Evolutionary conservation across 768 basidiomycete species (phyloP).

Genomic region (Amanita rimosa): DNA sequence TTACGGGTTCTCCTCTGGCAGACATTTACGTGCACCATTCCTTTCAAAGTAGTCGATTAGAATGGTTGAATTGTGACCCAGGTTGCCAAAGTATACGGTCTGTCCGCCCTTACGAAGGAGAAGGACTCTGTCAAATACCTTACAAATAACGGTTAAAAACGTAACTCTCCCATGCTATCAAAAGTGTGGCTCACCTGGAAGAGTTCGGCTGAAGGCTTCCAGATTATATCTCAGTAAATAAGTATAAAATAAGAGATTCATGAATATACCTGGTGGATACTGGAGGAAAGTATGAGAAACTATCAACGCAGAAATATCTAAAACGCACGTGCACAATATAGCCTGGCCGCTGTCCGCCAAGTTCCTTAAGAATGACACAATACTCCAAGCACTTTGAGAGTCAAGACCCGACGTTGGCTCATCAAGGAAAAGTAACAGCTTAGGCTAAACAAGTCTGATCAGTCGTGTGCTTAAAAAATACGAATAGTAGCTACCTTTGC

Average conservation of each 20-base stretch:
- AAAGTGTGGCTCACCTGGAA: conserved; percentile 37
- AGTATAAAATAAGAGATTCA: neutral
- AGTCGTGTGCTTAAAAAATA: neutral
- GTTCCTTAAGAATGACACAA: conserved; percentile 60
- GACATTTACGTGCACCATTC: conserved; percentile 54
- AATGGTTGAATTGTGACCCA: conserved; percentile 49
- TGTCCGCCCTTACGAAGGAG: conserved; percentile 71
- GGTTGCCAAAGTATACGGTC: conserved; percentile 63
- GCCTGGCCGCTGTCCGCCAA: conserved; percentile 78
- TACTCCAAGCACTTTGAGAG: conserved; percentile 81
- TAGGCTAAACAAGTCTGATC: conserved; percentile 36
- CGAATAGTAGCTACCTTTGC: conserved; percentile 44
- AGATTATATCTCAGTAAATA: conserved; percentile 15
- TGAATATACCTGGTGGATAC: conserved; percentile 29
- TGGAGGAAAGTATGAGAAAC: conserved; percentile 9
- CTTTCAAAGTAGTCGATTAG: conserved; percentile 67
- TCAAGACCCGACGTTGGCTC: conserved; percentile 86
- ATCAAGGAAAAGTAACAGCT: conserved; percentile 74
- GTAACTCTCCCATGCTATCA: neutral
- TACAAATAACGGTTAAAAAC: neutral
- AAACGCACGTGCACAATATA: conserved; percentile 71
- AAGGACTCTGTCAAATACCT: conserved; percentile 68
- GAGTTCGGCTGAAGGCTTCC: conserved; percentile 72
- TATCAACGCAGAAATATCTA: neutral
- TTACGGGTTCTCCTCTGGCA: conserved; percentile 63